Evolutionary conservation across 331 rosid genomes (phyloP), one percentile per base, ranked within the genome.

Genomic region (Cydonia oblonga): DNA sequence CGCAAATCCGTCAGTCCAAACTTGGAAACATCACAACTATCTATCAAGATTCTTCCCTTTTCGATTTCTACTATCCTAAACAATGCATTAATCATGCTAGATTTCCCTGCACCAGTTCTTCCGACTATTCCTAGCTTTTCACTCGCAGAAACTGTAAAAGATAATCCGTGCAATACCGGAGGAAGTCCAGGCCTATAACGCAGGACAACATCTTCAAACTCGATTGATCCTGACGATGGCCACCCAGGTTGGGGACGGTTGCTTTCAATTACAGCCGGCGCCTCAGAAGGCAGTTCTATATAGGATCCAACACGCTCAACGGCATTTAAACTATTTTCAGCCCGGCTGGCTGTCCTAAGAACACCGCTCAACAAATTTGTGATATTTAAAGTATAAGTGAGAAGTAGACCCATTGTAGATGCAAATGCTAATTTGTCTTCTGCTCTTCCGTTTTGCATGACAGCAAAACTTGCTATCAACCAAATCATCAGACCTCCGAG

Each of bases 31-130:
- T 93, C 90, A 76, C 81, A 84, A 3, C 85, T 89, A 78, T 93
- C 97, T 60, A 90, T 90, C 46, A 72, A 76, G 57, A 93, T 87
- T 71, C 83, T 85, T 78, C 98, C 98, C 64, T 72, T 89, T 33
- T 86, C 92, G 26, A 84, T 77, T 75, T 93, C 98, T 23, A 93
- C 92, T 15, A 93, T 89, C 46, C 98, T 81, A 74, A 93, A 93
- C 70, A 90, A 78, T 42, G 97, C 93, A 77, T 89, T 93, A 28
- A 93, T 83, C 98, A 90, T 86, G 79, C 98, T 90, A 68, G 98
- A 93, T 72, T 93, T 93, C 66, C 98, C 98, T 29, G 98, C 98
- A 72, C 98, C 97, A 51, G 98, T 93, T 83, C 98, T 86, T 84
- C 98, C 97, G 66, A 93, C 97, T 35, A 93, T 85, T 24, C 97